These are phyloP conservation scores for Coelastrella sp. DNA, from an alignment of 139 green algal species.

Conservation along the genomic window DNA sequence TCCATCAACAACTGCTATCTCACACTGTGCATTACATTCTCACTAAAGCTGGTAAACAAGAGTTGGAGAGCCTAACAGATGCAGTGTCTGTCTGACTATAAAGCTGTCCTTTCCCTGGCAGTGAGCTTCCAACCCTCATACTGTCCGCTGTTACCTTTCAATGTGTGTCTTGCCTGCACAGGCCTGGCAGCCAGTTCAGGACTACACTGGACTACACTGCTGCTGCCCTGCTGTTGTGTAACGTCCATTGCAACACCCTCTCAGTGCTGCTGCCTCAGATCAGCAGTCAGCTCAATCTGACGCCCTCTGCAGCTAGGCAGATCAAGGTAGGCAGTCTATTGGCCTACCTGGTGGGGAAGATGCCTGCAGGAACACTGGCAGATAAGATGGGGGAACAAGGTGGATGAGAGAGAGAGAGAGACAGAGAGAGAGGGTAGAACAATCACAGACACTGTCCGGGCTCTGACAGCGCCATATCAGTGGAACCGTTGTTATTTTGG, in stretches of 20 bases:
- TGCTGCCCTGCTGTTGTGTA: conserved; percentile 57
- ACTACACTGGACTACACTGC: conserved; percentile 45
- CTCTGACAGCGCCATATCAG: background rate
- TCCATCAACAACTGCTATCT: no score
- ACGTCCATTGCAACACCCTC: conserved; percentile 61
- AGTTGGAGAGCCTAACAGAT: no score
- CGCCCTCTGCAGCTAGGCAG: conserved; percentile 5
- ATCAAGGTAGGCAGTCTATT: conserved; percentile 60
- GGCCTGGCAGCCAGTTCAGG: conserved; percentile 1
- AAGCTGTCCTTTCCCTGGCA: background rate
- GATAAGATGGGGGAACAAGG: conserved; percentile 41
- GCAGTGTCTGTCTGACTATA: no score
- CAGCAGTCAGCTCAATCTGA: background rate
- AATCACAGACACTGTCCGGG: background rate
- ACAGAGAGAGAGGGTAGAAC: background rate
- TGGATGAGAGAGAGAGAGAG: background rate
- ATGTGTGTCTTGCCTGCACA: no score
- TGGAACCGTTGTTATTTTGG: background rate
- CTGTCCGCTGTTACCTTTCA: no score
- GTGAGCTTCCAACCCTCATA: background rate
- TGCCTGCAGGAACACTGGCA: conserved; percentile 57
- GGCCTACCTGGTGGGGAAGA: conserved; percentile 77
- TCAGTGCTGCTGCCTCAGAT: conserved; percentile 55
- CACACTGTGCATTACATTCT: no score
- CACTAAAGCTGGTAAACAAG: no score